phyloP scores from a whole-genome alignment of 2,329 filamentous ascomycete genomes.

The Emergomyces pasteurianus region DNA sequence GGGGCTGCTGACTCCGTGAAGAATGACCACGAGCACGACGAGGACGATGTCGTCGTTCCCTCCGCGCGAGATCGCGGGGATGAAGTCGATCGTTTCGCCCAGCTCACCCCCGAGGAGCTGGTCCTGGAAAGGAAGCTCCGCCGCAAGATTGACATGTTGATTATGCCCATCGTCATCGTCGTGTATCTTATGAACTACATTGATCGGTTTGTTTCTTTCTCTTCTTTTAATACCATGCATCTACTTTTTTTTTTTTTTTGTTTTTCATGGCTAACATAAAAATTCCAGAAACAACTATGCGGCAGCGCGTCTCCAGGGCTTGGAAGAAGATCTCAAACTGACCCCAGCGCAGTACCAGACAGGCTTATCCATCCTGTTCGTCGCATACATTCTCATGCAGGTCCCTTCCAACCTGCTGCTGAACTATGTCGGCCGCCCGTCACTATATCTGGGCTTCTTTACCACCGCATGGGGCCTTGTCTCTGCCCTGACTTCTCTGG shows the following conservation, averaged over 20 bases:
- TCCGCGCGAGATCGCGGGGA: neutral
- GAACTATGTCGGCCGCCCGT: conserved; percentile 32
- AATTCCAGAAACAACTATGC: conserved; percentile 35
- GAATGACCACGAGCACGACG: neutral
- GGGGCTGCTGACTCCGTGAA: neutral
- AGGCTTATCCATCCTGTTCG: conserved; percentile 33
- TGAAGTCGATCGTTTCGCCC: neutral
- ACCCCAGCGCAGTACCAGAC: conserved; percentile 28
- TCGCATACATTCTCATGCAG: conserved; percentile 35
- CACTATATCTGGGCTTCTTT: conserved; percentile 35
- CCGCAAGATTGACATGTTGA: conserved; percentile 25
- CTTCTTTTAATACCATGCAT: neutral
- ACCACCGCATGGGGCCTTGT: conserved; percentile 36
- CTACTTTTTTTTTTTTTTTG: neutral
- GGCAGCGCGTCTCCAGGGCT: conserved; percentile 33
- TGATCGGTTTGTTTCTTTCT: conserved; percentile 25
- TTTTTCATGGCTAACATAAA: neutral
- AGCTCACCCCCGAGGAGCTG: conserved; percentile 20
- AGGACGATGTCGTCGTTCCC: neutral
- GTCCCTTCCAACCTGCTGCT: conserved; percentile 37
- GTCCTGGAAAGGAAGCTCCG: conserved; percentile 27
- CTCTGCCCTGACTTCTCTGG: conserved; percentile 33
- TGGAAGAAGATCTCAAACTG: conserved; percentile 27
- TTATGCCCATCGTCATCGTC: conserved; percentile 31
- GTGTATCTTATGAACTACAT: conserved; percentile 37